A percentile compares a stretch with the other conserved stretches of the same genome.
Conservation (phyloP, 192 early-diverging fungal species). For the Gryganskiella cystojenkinii region DNA sequence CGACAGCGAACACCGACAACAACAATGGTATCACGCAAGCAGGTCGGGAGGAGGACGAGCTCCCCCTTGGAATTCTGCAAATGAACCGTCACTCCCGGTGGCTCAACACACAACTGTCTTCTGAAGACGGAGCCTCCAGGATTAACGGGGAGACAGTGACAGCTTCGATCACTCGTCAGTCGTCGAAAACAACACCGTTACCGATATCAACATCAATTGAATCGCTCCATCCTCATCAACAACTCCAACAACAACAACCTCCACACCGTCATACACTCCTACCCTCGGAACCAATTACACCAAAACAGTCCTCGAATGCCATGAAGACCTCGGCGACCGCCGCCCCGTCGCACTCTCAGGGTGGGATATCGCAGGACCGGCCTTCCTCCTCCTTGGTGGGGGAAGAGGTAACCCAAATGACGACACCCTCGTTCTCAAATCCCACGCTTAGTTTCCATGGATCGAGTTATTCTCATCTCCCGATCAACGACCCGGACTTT, state of each 20-base stretch:
- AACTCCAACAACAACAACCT: background rate
- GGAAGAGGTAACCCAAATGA: constrained; percentile 5
- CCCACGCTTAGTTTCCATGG: constrained; percentile 23
- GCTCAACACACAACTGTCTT: constrained; percentile 32
- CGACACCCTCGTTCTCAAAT: constrained; percentile 18
- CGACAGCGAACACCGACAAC: background rate
- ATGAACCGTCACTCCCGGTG: constrained; percentile 23
- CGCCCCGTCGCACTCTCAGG: background rate
- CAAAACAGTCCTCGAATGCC: background rate
- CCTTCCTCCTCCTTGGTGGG: no score
- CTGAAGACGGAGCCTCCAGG: constrained; percentile 16
- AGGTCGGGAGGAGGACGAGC: constrained; percentile 24
- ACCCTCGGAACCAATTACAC: constrained; percentile 24
- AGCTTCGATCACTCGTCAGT: no score
- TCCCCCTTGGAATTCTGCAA: constrained; percentile 19
- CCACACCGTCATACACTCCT: constrained; percentile 10
- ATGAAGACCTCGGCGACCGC: background rate
- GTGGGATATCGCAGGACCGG: background rate
- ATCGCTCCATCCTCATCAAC: no score
- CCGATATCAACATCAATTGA: no score
- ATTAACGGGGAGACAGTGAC: background rate
- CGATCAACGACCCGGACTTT: constrained; percentile 21
- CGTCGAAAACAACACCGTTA: background rate
- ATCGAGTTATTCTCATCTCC: constrained; percentile 25
- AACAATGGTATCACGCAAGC: background rate